Base-by-base conservation (phyloP, 208 protist genomes). In the Leishmania martiniquensis region DNA sequence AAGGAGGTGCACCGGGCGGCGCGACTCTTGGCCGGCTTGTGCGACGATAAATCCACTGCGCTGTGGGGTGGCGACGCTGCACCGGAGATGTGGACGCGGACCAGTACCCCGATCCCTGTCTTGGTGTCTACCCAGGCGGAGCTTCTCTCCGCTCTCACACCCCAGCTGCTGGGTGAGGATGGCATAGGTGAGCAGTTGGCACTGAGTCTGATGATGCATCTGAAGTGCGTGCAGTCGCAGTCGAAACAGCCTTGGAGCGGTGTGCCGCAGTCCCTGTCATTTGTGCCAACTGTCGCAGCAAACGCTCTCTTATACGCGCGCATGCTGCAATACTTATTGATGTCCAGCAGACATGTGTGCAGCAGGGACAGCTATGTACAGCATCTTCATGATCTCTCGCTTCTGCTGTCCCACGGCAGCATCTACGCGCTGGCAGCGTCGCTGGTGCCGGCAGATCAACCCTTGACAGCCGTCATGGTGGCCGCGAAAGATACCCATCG, bases 381-480 rank as follows among this genome's bases (percentile, higher is more conserved):
- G 10, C 63, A 81, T 66, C 73, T 94, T 5, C 77, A 72, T 37
- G 82, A 88, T 70, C 67, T 93, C 69, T 57, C 74, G 1, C 49
- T 79, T 34, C 75, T 92, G 44, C 86, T 86, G 55, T 65, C 77
- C 15, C 71, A 85, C 54, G 84, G 82, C 54, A 91, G 89, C 76
- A 78, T 81, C 29, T 74, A 93, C 72, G 83, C 87, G 1, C 82
- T 95, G 45, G 87, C 87, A 2, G 81, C 83, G 3, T 95, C 91
- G 22, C 42, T 95, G 25, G 88, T 95, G 52, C 91, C 91, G 9
- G 66, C 72, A 0, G 78, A 59, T n/a, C 54, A 69, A 62, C 74
- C 82, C 49, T 72, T 95, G 59, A 70, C 49, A 45, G 69, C 29
- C 47, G 80, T 91, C 55, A 92, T 95, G 91, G 83, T 82, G 44